Base-by-base conservation (phyloP, 2,329 filamentous ascomycete species). In the Geosmithia flava region DNA sequence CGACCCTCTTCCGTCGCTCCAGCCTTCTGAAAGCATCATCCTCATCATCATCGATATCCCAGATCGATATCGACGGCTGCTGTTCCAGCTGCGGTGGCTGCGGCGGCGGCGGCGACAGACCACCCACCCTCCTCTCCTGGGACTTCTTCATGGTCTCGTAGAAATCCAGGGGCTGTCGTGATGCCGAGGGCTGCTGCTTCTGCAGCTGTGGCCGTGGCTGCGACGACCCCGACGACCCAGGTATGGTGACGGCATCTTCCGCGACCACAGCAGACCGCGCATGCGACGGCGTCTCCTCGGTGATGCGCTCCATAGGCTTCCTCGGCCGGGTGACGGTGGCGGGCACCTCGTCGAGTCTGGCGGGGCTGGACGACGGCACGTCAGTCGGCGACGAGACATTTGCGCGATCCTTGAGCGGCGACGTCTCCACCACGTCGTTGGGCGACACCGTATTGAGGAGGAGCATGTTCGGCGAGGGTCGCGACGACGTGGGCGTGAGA, bases 401-500 rank as follows among this genome's bases (percentile, higher is more conserved):
- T 16, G 67, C 67, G 23, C 70, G 67, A 37, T 71, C 64, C 55
- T 75, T 76, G 2, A 76, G 56, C 0, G 75, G 74, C 1, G 75
- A 79, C 0, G 63, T 64, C 52, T 65, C 62, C 2, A 66, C 56
- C 2, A 62, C 59, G 33, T 71, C 59, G 33, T 71, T 71, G 1
- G 73, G 67, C 2, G 74, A 75, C 3, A 72, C 69, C 1, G 65
- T 61, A 46, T 73, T 66, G 20, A 64, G 58, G 11, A 74, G 68
- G 33, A 37, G 33, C 3, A 70, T 54, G 42, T 69, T 62, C 0
- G 76, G 76, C 1, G 76, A 80, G 0, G 76, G 76, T 11, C 76
- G 67, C 1, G 76, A 80, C 1, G 75, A 79, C 0, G 76, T 79
- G 19, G 76, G 76, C 50, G 75, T 80, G 44, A 64, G 59, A 13